phyloP scores from a whole-genome alignment of 495 filamentous ascomycete genomes.

The Choiromyces venosus region DNA sequence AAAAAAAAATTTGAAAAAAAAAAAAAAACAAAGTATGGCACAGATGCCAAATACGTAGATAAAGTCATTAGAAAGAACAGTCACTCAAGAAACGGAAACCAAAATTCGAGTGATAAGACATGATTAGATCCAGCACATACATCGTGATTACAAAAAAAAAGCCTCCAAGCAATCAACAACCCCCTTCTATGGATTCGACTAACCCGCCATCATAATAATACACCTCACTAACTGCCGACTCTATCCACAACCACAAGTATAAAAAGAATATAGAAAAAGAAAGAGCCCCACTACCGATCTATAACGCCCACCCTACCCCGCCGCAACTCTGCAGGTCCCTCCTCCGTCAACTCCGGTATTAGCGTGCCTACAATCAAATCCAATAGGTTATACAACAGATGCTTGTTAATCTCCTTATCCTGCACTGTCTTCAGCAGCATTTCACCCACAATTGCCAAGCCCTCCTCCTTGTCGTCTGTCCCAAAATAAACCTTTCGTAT shows the following conservation, averaged over 20 bases:
- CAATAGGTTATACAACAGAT: conserved; percentile 70
- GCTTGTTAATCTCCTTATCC: conserved; percentile 83
- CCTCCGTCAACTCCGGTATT: conserved; percentile 76
- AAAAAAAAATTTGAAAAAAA: background rate
- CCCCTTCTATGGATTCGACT: background rate
- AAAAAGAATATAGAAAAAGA: background rate
- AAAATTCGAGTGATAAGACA: background rate
- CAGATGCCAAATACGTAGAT: background rate
- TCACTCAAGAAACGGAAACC: background rate
- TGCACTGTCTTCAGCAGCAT: conserved; percentile 65
- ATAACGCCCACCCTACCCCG: conserved; percentile 56
- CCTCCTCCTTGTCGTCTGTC: conserved; percentile 44
- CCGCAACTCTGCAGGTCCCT: conserved; percentile 65
- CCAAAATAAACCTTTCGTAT: conserved; percentile 51
- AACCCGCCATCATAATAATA: background rate
- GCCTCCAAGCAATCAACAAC: background rate
- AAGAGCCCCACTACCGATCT: background rate
- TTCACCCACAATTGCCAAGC: conserved; percentile 50
- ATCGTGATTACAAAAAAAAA: background rate
- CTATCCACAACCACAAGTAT: background rate
- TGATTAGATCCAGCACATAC: background rate
- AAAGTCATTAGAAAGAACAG: background rate
- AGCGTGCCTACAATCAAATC: conserved; percentile 72
- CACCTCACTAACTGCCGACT: background rate
- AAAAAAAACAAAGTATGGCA: background rate